Evolutionary conservation across 1,139 yeast genomes (phyloP), one percentile per base, ranked within the genome.

Genomic region (Diutina rugosa): DNA sequence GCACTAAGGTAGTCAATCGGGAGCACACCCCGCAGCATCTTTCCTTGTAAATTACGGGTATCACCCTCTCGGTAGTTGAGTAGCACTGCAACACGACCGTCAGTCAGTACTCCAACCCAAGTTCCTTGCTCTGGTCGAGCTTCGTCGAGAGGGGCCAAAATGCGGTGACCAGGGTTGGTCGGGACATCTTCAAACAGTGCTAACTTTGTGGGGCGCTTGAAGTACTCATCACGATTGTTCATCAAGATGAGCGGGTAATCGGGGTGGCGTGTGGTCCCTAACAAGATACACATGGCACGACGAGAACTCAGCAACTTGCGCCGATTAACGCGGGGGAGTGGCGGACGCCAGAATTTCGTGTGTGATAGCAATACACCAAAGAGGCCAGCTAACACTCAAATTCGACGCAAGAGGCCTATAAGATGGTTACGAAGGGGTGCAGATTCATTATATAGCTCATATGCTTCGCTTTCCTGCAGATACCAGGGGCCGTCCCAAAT

Each of bases 191-290:
- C 14, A 10, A 35, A 35, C n/a, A 76, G 70, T 0, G 95, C 95
- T 16, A 69, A 67, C 59, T 79, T 77, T 0, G 98, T 91, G 3
- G 87, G 85, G 55, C 98, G 72, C 55, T 75, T 78, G 64, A 86
- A 83, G 64, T 73, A 88, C 67, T 93, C 98, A 66, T 93, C 99
- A 55, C 98, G 69, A 66, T 93, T 93, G 9, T 96, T 87, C 12
- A 89, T 72, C 6, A 90, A 67, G 6, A 91, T 78, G 55, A 91
- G 73, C 0, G 91, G 87, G 63, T 76, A 86, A 49, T 84, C 80
- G 1, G 84, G 82, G 64, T 84, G 87, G 10, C 72, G 76, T 9
- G 81, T 79, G 2, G 88, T 78, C 5, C 87, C 78, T 46, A 85
- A 63, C 29, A 84, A 64, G 32, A 86, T 84, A 67, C 93, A 86